These are phyloP conservation scores for Blastobotrys persicus DNA, from an alignment of 1,139 yeast genomes.

Conservation along the genomic window DNA sequence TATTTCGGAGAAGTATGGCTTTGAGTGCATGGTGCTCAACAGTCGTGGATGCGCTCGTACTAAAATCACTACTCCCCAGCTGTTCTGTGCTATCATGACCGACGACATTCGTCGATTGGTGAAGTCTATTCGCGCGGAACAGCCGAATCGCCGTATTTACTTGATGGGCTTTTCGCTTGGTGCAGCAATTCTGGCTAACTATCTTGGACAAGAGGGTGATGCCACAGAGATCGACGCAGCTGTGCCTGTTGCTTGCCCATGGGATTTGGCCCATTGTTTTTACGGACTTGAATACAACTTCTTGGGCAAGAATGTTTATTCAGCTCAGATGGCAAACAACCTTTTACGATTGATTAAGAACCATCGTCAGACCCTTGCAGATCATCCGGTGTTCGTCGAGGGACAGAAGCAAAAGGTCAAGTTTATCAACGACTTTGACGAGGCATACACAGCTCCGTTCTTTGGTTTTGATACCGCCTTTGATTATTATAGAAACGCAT, in stretches of 20 bases:
- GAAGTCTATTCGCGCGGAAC: constrained; percentile 49
- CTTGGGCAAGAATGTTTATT: constrained; percentile 62
- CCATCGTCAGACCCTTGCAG: constrained; percentile 54
- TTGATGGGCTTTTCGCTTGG: constrained; percentile 87
- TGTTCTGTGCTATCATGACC: constrained; percentile 74
- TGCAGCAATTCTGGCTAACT: constrained; percentile 75
- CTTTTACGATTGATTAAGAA: constrained; percentile 60
- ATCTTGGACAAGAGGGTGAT: constrained; percentile 68
- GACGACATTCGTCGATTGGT: constrained; percentile 65
- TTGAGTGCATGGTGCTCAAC: constrained; percentile 74
- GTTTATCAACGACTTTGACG: constrained; percentile 63
- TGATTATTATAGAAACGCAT: constrained; percentile 71
- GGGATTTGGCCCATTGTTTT: constrained; percentile 71
- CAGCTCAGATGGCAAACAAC: constrained; percentile 64
- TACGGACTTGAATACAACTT: constrained; percentile 50
- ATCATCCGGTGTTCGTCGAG: constrained; percentile 41
- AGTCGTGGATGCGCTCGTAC: constrained; percentile 88
- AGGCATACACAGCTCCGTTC: constrained; percentile 64
- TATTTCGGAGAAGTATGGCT: constrained; percentile 31
- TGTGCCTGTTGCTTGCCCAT: constrained; percentile 69
- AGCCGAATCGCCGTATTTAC: constrained; percentile 72
- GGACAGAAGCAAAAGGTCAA: constrained; percentile 38
- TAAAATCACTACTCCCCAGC: constrained; percentile 66
- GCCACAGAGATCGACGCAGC: constrained; percentile 58
- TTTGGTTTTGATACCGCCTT: constrained; percentile 68